Conservation (phyloP, 2,329 filamentous ascomycete genomes). For the Fusarium nematophilum region DNA sequence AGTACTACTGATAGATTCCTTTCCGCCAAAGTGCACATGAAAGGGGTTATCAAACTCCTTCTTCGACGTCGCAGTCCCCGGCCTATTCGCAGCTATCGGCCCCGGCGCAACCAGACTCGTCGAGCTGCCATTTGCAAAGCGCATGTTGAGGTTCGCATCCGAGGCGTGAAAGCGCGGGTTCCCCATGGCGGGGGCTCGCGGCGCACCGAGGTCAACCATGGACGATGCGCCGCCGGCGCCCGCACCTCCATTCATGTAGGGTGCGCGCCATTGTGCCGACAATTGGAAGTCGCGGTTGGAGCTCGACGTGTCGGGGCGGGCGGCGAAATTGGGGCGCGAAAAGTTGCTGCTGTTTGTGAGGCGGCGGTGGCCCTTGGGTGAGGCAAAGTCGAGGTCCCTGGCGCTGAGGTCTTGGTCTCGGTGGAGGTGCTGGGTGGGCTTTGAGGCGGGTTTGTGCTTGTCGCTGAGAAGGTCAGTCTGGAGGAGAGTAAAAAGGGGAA, state of each 20-base stretch:
- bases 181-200: slow-evolving; percentile 42
- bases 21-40: slow-evolving; percentile 57
- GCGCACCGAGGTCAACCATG: slow-evolving; percentile 57
- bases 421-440: slow-evolving; percentile 27
- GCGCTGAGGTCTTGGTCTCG: slow-evolving; percentile 7
- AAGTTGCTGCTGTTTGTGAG: slow-evolving; percentile 51
- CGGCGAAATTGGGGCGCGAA: slow-evolving; percentile 49
- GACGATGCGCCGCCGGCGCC: slow-evolving; percentile 55
- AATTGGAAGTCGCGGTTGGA: slow-evolving; percentile 46
- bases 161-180: slow-evolving; percentile 49
- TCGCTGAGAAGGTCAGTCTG: slow-evolving; percentile 34
- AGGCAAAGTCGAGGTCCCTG: neutral
- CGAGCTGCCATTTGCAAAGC: slow-evolving; percentile 50
- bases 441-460: slow-evolving; percentile 33
- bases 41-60: slow-evolving; percentile 60
- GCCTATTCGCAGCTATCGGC: slow-evolving; percentile 38
- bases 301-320: slow-evolving; percentile 56
- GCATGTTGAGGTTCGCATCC: slow-evolving; percentile 53
- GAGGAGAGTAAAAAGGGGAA: slow-evolving; percentile 1
- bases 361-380: slow-evolving; percentile 44
- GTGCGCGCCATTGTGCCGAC: slow-evolving; percentile 48
- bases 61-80: slow-evolving; percentile 46
- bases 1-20: slow-evolving; percentile 43
- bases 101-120: slow-evolving; percentile 50
- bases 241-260: slow-evolving; percentile 48